Base-by-base conservation (phyloP, 257 asterid genomes). In the Solanum tacnaense region DNA sequence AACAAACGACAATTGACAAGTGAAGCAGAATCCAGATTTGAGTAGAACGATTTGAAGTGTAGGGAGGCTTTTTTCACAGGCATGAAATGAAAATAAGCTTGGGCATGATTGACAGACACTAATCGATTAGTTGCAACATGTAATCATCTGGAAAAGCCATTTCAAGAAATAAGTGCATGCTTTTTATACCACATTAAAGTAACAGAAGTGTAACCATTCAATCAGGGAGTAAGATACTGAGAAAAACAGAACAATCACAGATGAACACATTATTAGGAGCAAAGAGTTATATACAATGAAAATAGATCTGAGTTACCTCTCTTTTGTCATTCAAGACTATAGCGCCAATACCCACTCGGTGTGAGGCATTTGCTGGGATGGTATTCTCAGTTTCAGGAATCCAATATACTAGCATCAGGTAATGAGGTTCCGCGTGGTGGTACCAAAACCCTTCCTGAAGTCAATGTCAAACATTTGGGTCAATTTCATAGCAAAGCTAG, bases 341-440 rank as follows among this genome's bases (percentile, higher is more conserved):
- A 88, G 98, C 96, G 34, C 97, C 98, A 65, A 95, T 92, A n/a
- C 95, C 90, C 84, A 95, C 92, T 74, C 93, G 89, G 89, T 95
- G 98, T 6, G 96, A 87, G 85, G 95, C 97, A 90, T 95, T 93
- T 90, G 94, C 92, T 8, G 98, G 97, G 89, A 94, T 92, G 71
- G 94, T 92, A 88, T 87, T 90, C 38, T 83, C 89, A 87, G 93
- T 92, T 75, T 90, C 89, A 60, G 95, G 93, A 87, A 94, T 92
- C 98, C 98, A 95, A 85, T 89, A 84, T 21, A 95, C 97, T 67
- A 95, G 95, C 98, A 95, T 95, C 88, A 95, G 88, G 90, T 92
- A 94, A 86, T 92, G 91, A 87, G 98, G 97, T 83, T 95, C 98
- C 3, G 98, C 95, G 87, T 95, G 98, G 90, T 95, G 98, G 89